Evolutionary conservation across 148 eudicot genomes (phyloP).

Genomic region (Chenopodium formosanum): DNA sequence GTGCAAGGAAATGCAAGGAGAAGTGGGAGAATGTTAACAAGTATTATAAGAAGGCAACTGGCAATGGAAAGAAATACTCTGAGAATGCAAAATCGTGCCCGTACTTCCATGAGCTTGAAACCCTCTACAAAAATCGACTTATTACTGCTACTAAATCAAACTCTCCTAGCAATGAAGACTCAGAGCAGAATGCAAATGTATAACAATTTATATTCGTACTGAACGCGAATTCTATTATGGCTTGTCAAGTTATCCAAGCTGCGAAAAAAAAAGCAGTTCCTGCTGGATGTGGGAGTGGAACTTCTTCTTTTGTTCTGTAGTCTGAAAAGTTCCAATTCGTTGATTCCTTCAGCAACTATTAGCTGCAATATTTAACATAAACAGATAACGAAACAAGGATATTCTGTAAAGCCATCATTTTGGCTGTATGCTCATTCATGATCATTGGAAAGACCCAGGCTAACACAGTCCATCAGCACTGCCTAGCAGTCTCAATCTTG

Average conservation of each 20-base stretch:
- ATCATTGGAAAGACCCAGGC: not conserved
- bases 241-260: not conserved
- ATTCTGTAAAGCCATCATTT: not conserved
- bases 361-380: not conserved
- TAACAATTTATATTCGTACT: not conserved
- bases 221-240: not conserved
- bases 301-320: not conserved
- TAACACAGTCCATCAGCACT: not conserved
- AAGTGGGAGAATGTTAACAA: slow-evolving; percentile 62
- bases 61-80: slow-evolving; percentile 28
- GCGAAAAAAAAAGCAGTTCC: not conserved
- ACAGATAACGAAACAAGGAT: not conserved
- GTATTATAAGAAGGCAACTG: slow-evolving; percentile 34
- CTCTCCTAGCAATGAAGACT: not conserved
- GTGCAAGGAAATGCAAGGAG: slow-evolving; percentile 51
- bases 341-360: not conserved
- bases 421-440: not conserved
- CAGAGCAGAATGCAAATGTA: not conserved
- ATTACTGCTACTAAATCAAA: slow-evolving; percentile 12
- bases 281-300: not conserved
- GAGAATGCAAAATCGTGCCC: slow-evolving; percentile 40
- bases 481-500: not conserved
- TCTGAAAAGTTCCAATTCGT: not conserved
- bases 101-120: slow-evolving; percentile 47
- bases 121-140: slow-evolving; percentile 35